Evolutionary conservation across 2,329 filamentous ascomycete species (phyloP).

Genomic region (Trichoderma hamatum): DNA sequence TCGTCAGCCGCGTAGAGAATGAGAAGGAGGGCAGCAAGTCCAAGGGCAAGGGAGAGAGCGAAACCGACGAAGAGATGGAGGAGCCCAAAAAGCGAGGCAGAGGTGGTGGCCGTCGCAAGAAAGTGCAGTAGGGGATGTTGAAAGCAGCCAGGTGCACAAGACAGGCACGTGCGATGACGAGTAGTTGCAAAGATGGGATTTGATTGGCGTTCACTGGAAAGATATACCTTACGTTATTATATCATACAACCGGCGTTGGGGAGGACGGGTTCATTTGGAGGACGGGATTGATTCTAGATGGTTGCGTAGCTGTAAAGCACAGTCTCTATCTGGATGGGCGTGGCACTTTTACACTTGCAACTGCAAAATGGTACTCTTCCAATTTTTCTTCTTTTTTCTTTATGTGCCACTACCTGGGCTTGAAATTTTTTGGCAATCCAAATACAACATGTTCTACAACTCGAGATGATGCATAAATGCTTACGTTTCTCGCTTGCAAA

Average conservation of each 20-base stretch:
- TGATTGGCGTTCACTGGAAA: slow-evolving; percentile 33
- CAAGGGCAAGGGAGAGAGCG: slow-evolving; percentile 55
- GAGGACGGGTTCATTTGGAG: slow-evolving; percentile 12
- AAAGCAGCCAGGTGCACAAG: neutral
- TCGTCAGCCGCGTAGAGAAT: slow-evolving; percentile 78
- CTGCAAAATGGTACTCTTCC: neutral
- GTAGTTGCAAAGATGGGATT: slow-evolving; percentile 15
- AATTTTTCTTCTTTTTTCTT: neutral
- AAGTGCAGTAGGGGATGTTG: slow-evolving; percentile 38
- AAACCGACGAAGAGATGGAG: slow-evolving; percentile 53
- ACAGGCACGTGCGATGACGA: slow-evolving; percentile 14
- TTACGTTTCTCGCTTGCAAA: neutral
- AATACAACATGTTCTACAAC: neutral
- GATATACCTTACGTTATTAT: slow-evolving; percentile 23
- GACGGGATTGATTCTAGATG: slow-evolving; percentile 15
- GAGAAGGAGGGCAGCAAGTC: slow-evolving; percentile 52
- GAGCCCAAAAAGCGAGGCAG: slow-evolving; percentile 54
- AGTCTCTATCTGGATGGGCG: neutral
- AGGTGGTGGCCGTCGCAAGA: slow-evolving; percentile 55
- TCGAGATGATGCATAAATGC: neutral
- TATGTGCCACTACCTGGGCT: neutral
- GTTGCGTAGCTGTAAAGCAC: slow-evolving; percentile 9
- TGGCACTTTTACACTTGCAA: neutral
- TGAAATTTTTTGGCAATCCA: neutral
- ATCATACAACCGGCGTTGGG: slow-evolving; percentile 36